A percentile compares a stretch with the other conserved stretches of the same genome.
Conservation (phyloP, 805 yeast genomes). For the Sugiyamaella mastotermitis region DNA sequence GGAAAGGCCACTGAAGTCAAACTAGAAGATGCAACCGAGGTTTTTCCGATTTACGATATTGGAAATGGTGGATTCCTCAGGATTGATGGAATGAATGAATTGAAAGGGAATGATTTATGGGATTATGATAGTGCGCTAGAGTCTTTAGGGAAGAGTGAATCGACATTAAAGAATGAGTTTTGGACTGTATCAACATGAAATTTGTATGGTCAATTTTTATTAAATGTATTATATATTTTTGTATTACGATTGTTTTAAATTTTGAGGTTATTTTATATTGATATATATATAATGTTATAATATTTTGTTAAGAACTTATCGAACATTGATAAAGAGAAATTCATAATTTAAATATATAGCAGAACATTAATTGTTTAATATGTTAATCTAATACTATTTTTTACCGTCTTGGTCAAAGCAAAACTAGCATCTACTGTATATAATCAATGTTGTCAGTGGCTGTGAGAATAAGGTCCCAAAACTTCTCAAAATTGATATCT, state of each 20-base stretch:
- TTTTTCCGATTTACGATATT: constrained; percentile 13
- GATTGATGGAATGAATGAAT: constrained; percentile 15
- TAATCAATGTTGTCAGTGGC: constrained; percentile 35
- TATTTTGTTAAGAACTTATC: too few relatives aligned
- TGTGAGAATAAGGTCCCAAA: constrained; percentile 41
- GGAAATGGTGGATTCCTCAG: constrained; percentile 8
- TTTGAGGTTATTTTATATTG: too few relatives aligned
- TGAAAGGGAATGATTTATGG: constrained; percentile 17
- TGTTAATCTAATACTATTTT: too few relatives aligned
- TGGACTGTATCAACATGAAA: constrained; percentile 21
- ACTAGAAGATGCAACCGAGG: constrained; percentile 1
- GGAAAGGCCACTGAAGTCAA: constrained; percentile 4
- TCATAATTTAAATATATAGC: too few relatives aligned
- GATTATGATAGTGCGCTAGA: constrained; percentile 21
- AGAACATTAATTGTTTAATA: too few relatives aligned
- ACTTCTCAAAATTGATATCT: constrained; percentile 35
- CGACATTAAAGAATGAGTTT: constrained; percentile 20
- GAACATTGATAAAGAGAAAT: too few relatives aligned
- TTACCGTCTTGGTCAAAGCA: too few relatives aligned
- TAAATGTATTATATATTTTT: constrained; percentile 4
- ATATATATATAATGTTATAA: too few relatives aligned
- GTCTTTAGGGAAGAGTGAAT: constrained; percentile 20
- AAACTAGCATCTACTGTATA: too few relatives aligned
- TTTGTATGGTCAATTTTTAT: not conserved
- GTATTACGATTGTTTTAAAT: too few relatives aligned